phyloP scores from a whole-genome alignment of 139 green algal genomes.

The Coelastrella sp. region DNA sequence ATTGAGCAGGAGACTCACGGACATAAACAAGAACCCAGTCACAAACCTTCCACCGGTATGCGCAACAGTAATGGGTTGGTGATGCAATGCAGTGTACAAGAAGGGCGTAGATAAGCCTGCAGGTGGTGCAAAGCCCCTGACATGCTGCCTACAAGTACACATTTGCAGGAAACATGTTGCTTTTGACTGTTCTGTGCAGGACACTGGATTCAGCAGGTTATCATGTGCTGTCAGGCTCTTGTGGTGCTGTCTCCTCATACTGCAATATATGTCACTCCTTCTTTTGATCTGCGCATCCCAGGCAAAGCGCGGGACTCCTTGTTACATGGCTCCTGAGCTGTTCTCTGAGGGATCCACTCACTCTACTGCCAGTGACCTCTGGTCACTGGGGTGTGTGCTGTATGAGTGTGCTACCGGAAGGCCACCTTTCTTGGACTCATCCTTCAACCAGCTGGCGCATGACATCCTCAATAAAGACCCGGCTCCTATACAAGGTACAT shows the following conservation, averaged over 20 bases:
- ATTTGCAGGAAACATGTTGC: too few relatives aligned
- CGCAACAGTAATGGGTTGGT: not conserved
- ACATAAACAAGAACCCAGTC: constrained; percentile 85
- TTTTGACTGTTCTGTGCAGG: too few relatives aligned
- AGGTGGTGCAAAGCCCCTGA: too few relatives aligned
- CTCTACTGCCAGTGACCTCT: constrained; percentile 91
- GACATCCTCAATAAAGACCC: constrained; percentile 80
- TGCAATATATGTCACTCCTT: not conserved
- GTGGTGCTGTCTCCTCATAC: too few relatives aligned
- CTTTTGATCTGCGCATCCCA: constrained; percentile 43
- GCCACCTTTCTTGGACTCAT: constrained; percentile 88
- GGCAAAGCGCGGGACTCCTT: constrained; percentile 86
- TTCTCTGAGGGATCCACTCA: constrained; percentile 86
- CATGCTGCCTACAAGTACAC: too few relatives aligned
- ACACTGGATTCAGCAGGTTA: too few relatives aligned
- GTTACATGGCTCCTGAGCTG: constrained; percentile 97
- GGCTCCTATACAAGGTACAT: constrained; percentile 56
- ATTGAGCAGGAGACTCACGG: constrained; percentile 73
- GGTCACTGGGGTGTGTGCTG: constrained; percentile 93
- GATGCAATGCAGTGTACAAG: too few relatives aligned
- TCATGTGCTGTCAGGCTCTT: too few relatives aligned
- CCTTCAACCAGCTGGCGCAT: constrained; percentile 83
- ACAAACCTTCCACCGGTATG: constrained; percentile 49
- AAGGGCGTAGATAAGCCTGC: too few relatives aligned
- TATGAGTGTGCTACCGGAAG: constrained; percentile 90